Base-by-base conservation (phyloP, 2,329 filamentous ascomycete species). In the Aspergillus calidoustus region DNA sequence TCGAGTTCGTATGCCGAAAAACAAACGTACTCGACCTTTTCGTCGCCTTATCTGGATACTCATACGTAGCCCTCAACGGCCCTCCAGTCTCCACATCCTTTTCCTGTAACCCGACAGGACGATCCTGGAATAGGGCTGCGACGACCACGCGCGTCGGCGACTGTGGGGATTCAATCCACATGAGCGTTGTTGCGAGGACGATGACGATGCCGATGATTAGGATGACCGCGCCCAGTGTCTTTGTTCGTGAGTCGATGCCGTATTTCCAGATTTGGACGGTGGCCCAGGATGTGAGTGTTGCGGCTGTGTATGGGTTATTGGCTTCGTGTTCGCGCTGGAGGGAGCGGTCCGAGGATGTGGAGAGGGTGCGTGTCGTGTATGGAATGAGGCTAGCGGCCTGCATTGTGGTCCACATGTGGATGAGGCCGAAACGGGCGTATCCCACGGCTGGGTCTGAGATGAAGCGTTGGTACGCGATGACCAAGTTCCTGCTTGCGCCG, bases 211-310 rank as follows among this genome's bases (percentile, higher is more conserved):
- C 50, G 7, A 53, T 41, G 3, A 53, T 53, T 3, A 53, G n/a
- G 4, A 53, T 31, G 2, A 53, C 50, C 7, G 34, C 50, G 4
- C 50, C 50, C 0, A 53, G 50, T 11, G 17, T n/a, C 15, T 53
- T 53, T 0, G 50, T 53, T 3, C 50, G 50, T 7, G 50, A 53
- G 50, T 53, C 50, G 30, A 53, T 38, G 3, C 50, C 50, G 19
- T 22, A 53, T 17, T 53, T 53, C 50, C 50, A 53, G 17, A 53
- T n/a, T 11, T 53, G 50, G 4, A 53, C 50, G 1, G 50, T 53
- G 8, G 50, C 30, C 50, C 50, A 53, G 5, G 50, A 38, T 15
- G 30, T 38, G 9, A 53, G n/a, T 1, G 50, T 53, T 53, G 50
- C 50, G 8, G 30, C 19, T 3, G 50, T 53, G 30, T 53, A 53